phyloP scores from a whole-genome alignment of 345 rosid genomes.

The Aquilaria malaccensis region DNA sequence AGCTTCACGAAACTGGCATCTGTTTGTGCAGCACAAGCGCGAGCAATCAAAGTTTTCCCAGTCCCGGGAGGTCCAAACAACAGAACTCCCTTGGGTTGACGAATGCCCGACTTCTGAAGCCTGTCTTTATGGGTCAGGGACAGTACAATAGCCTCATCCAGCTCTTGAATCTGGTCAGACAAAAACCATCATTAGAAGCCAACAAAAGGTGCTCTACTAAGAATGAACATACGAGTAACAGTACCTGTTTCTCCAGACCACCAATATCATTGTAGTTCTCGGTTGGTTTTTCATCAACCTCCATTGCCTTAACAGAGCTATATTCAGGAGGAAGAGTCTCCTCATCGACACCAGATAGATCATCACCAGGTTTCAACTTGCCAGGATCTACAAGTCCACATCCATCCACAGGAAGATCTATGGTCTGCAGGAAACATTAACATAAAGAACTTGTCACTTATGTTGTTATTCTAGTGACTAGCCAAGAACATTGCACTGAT shows the following conservation, averaged over 20 bases:
- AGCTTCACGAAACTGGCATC: slow-evolving; percentile 94
- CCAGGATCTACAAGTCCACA: slow-evolving; percentile 88
- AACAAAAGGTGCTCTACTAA: background rate
- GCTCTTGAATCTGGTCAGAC: slow-evolving; percentile 81
- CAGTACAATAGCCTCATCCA: slow-evolving; percentile 96
- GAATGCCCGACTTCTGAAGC: slow-evolving; percentile 85
- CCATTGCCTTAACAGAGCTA: slow-evolving; percentile 99
- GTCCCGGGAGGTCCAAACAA: slow-evolving; percentile 99
- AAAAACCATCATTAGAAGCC: background rate
- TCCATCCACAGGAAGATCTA: slow-evolving; percentile 88
- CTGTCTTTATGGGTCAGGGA: slow-evolving; percentile 98
- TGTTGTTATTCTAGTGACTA: too few relatives aligned
- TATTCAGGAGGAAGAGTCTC: slow-evolving; percentile 96
- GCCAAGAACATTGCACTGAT: too few relatives aligned
- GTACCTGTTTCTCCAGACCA: slow-evolving; percentile 93
- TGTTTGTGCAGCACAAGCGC: slow-evolving; percentile 99
- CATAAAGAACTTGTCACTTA: slow-evolving; percentile 1
- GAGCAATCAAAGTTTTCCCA: slow-evolving; percentile 98
- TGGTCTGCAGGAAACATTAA: slow-evolving; percentile 50
- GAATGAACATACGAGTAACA: background rate
- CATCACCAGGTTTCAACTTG: slow-evolving; percentile 90
- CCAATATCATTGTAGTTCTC: slow-evolving; percentile 99
- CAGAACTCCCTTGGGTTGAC: slow-evolving; percentile 98
- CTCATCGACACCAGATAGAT: slow-evolving; percentile 88
- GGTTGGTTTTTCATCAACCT: slow-evolving; percentile 97